Evolutionary conservation across 2,329 filamentous ascomycete genomes (phyloP).

Genomic region (Cladorrhinum sp.): DNA sequence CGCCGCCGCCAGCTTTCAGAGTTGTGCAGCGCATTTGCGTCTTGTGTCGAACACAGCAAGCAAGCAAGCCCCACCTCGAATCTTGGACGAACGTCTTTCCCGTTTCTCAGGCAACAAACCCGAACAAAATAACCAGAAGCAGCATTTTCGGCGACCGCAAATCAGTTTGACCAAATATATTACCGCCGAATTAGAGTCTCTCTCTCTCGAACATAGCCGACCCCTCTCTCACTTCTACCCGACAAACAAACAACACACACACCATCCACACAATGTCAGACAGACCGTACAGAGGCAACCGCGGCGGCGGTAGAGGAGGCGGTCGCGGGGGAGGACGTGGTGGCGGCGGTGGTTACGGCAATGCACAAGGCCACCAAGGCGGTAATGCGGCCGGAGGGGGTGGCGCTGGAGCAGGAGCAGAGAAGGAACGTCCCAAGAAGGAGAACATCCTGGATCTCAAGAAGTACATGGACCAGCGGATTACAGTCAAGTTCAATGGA

Average conservation of each 20-base stretch:
- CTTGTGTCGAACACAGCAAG: too few relatives aligned
- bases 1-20: too few relatives aligned
- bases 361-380: neutral
- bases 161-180: too few relatives aligned
- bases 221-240: too few relatives aligned
- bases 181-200: too few relatives aligned
- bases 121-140: too few relatives aligned
- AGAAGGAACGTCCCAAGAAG: slow-evolving; percentile 82
- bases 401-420: slow-evolving; percentile 42
- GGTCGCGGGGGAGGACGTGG: slow-evolving; percentile 42
- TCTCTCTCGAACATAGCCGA: too few relatives aligned
- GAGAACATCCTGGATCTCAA: slow-evolving; percentile 94
- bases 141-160: too few relatives aligned
- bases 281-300: slow-evolving; percentile 11
- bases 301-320: slow-evolving; percentile 42
- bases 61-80: too few relatives aligned
- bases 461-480: slow-evolving; percentile 97
- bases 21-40: too few relatives aligned
- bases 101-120: too few relatives aligned
- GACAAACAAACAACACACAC: neutral
- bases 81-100: too few relatives aligned
- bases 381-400: slow-evolving; percentile 40
- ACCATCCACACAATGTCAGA: neutral
- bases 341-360: slow-evolving; percentile 38
- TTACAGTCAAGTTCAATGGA: slow-evolving; percentile 94